Evolutionary conservation across 495 filamentous ascomycete genomes (phyloP), one percentile per base, ranked within the genome.

Genomic region (Neurospora intermedia): DNA sequence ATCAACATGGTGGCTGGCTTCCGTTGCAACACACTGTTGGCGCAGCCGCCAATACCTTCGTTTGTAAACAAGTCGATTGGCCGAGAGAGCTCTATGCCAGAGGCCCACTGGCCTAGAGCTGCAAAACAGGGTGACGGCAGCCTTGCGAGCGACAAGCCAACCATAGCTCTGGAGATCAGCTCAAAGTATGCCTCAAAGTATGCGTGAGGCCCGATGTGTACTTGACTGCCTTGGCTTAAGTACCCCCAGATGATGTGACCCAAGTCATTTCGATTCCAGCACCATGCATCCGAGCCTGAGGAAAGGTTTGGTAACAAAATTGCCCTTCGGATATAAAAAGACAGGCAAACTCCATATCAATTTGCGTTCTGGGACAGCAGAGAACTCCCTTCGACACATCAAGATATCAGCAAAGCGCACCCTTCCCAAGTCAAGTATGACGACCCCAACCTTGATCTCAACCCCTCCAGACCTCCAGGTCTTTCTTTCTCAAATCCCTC

Each of bases 401-500:
- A 20, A 48, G 11, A 8, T 8, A 48, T 20, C 45, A 1, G 45
- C 45, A 20, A 48, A 3, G n/a, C 45, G 45, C 45, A 48, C 45
- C 45, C 45, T 46, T 46, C 45, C 45, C 45, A 46, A 20, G 45
- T 46, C 45, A 20, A 46, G 45, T 10, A 46, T 46, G 45, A n/a
- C 45, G 45, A 59, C 69, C 69, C 69, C 69, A 43, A 70, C 69
- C 40, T 70, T 70, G 20, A 43, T 70, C 69, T n/a, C 18, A 27
- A 45, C 69, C 23, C 40, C 45, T 70, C 69, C 69, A 18, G 40
- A 20, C 42, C 35, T 70, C n/a, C 69, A 23, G 40, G 20, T 13
- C 39, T 70, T 70, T 23, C 69, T 70, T 40, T 39, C 69, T 7
- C 43, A 4, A 0, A 42, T 70, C 20, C 31, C 42, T 69, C 27